Percentiles rank a stretch among this genome's conserved stretches.
Evolutionary conservation across 768 basidiomycete genomes (phyloP).

Genomic region (Suillus decipiens): DNA sequence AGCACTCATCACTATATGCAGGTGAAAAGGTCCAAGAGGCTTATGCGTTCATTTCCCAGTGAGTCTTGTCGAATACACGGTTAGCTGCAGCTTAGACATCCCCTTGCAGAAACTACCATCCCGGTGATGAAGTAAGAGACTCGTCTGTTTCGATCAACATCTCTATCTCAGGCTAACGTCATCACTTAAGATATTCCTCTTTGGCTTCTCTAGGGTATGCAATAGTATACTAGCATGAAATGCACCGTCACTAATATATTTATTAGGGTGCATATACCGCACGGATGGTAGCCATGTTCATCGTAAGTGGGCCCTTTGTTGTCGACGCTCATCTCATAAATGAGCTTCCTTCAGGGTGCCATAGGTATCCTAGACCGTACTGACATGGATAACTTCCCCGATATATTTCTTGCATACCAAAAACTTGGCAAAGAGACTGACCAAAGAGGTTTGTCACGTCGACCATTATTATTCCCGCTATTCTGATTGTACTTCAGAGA

Average conservation of each 20-base stretch:
- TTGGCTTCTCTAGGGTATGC: conserved; percentile 73
- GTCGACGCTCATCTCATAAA: conserved; percentile 5
- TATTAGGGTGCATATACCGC: conserved; percentile 73
- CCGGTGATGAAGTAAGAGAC: conserved; percentile 64
- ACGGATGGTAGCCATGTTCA: conserved; percentile 71
- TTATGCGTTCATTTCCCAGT: conserved; percentile 82
- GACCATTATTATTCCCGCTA: neutral
- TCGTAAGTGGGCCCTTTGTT: conserved; percentile 42
- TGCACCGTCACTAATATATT: conserved; percentile 11
- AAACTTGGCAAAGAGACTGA: conserved; percentile 58
- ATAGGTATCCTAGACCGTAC: conserved; percentile 71
- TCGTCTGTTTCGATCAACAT: neutral
- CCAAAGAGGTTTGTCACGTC: conserved; percentile 38
- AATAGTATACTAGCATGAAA: neutral
- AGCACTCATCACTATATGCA: conserved; percentile 27
- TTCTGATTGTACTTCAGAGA: conserved; percentile 31
- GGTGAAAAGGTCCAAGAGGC: conserved; percentile 77
- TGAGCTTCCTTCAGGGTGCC: conserved; percentile 46
- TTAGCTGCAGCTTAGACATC: conserved; percentile 3
- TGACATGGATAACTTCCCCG: conserved; percentile 72
- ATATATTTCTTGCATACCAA: conserved; percentile 63
- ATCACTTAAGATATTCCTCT: conserved; percentile 61
- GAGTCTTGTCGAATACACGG: conserved; percentile 28
- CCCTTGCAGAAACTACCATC: conserved; percentile 58
- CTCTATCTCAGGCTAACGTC: conserved; percentile 15